Evolutionary conservation across 345 rosid species (phyloP).

Genomic region (Populus davidiana): DNA sequence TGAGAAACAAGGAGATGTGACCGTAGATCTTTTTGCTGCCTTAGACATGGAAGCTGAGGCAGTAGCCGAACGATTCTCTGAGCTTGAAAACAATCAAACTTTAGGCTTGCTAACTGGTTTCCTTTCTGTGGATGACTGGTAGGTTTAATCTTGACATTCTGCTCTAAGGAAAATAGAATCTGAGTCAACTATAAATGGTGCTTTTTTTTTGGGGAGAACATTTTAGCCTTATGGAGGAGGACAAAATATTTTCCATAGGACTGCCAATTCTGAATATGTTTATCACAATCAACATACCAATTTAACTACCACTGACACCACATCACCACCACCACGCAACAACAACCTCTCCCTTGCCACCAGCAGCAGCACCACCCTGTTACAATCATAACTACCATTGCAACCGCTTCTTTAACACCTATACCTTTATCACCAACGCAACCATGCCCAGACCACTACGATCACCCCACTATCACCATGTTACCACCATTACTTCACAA

Average conservation of each 20-base stretch:
- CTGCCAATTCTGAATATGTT: background rate
- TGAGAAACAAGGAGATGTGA: constrained; percentile 95
- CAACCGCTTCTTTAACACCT: background rate
- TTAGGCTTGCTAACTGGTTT: constrained; percentile 92
- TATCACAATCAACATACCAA: background rate
- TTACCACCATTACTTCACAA: background rate
- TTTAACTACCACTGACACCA: background rate
- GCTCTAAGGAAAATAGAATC: background rate
- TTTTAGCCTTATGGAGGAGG: background rate
- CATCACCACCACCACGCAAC: background rate
- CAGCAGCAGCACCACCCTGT: background rate
- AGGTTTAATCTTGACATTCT: constrained; percentile 22
- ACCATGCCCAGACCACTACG: background rate
- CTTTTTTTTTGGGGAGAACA: too few species aligned
- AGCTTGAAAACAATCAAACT: constrained; percentile 83
- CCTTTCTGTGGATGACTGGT: constrained; percentile 97
- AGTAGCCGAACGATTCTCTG: constrained; percentile 64
- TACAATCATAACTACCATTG: background rate
- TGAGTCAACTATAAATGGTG: background rate
- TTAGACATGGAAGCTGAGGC: constrained; percentile 94
- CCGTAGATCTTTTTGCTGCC: constrained; percentile 83
- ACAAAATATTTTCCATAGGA: background rate
- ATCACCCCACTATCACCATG: background rate
- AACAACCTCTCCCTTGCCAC: background rate
- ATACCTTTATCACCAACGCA: background rate